A percentile compares a stretch with the other conserved stretches of the same genome.
phyloP scores from a whole-genome alignment of 352 stramenopile genomes.

The Pythium biforme region DNA sequence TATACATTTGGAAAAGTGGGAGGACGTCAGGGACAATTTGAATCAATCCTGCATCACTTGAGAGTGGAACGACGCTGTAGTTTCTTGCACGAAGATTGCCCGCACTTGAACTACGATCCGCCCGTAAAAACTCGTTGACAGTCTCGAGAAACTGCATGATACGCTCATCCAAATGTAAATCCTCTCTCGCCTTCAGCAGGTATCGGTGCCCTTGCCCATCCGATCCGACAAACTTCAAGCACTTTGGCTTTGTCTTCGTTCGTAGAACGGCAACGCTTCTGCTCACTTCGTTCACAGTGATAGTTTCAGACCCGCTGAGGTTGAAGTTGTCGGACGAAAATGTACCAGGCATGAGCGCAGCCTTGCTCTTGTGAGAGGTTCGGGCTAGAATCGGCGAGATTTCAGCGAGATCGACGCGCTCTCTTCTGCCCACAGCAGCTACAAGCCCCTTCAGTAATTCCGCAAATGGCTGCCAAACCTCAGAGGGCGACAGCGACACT shows the following conservation, averaged over 20 bases:
- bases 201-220: constrained; percentile 77
- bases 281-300: constrained; percentile 22
- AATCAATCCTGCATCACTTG: constrained; percentile 77
- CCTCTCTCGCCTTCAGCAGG: constrained; percentile 85
- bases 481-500: constrained; percentile 7
- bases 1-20: constrained; percentile 83
- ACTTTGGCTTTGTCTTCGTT: constrained; percentile 89
- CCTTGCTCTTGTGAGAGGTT: constrained; percentile 35
- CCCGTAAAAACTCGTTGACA: constrained; percentile 68
- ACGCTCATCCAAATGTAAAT: constrained; percentile 86
- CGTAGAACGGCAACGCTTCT: constrained; percentile 53
- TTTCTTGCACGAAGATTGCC: constrained; percentile 53
- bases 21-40: constrained; percentile 84
- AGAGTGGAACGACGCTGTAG: constrained; percentile 82
- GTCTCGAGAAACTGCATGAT: constrained; percentile 89
- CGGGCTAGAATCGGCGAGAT: constrained; percentile 67
- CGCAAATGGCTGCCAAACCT: constrained; percentile 71
- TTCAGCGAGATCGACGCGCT: constrained; percentile 59
- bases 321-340: constrained; percentile 12
- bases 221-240: constrained; percentile 71
- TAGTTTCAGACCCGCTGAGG: not conserved
- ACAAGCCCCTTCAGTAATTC: constrained; percentile 67
- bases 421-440: constrained; percentile 37
- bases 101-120: constrained; percentile 38
- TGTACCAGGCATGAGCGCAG: constrained; percentile 59